Evolutionary conservation across 441 rosid genomes (phyloP).

Genomic region (Arabidopsis hybrid): DNA sequence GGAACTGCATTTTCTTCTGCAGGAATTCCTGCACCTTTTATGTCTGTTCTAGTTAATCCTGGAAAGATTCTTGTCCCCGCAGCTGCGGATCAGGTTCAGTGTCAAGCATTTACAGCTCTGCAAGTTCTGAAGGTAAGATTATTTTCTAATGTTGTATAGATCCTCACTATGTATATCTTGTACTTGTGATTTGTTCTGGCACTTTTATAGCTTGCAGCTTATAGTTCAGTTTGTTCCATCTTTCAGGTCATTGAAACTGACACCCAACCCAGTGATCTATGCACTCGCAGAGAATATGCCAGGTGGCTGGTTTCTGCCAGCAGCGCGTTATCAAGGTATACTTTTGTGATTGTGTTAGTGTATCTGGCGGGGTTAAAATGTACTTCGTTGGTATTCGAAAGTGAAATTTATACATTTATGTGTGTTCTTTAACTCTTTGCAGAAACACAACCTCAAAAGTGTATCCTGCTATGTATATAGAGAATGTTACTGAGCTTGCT

Average conservation of each 20-base stretch:
- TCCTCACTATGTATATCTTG: not conserved
- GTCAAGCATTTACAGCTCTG: conserved; percentile 87
- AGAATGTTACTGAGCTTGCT: conserved; percentile 87
- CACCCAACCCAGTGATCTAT: conserved; percentile 75
- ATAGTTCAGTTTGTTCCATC: conserved; percentile 17
- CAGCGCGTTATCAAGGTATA: conserved; percentile 81
- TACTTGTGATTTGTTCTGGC: not conserved
- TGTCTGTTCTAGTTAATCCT: conserved; percentile 66
- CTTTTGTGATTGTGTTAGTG: conserved; percentile 1
- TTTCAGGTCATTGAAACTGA: conserved; percentile 88
- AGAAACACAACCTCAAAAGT: conserved; percentile 85
- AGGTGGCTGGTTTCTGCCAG: conserved; percentile 95
- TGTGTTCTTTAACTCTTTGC: conserved; percentile 42
- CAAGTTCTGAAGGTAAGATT: conserved; percentile 75
- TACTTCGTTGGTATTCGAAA: not conserved
- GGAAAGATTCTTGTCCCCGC: conserved; percentile 89
- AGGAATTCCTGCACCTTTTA: conserved; percentile 94
- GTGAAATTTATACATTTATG: conserved; percentile 8
- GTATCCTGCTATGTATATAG: conserved; percentile 96
- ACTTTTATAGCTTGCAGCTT: conserved; percentile 30
- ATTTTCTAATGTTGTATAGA: not conserved
- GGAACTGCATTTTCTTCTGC: conserved; percentile 56
- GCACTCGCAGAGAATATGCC: conserved; percentile 94
- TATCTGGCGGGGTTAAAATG: conserved; percentile 21
- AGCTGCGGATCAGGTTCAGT: conserved; percentile 85